Conservation (phyloP, 495 filamentous ascomycete genomes). For the Talaromyces trachyspermus region DNA sequence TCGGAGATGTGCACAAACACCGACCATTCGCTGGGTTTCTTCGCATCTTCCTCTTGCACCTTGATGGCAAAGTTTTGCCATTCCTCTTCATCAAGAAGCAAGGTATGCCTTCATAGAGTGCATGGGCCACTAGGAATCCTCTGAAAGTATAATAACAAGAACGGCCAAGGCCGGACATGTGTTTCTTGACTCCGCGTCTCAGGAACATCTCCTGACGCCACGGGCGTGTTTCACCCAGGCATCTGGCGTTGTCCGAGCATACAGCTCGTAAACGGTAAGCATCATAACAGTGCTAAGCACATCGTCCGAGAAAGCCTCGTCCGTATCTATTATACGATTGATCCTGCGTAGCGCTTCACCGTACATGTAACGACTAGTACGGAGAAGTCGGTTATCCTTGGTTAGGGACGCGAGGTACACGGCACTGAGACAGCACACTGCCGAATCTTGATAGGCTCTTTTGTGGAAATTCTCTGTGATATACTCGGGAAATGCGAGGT, state of each 20-base stretch:
- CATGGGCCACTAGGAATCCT: constrained; percentile 23
- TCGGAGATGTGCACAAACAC: constrained; percentile 19
- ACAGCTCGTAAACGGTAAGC: constrained; percentile 28
- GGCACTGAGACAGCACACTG: constrained; percentile 21
- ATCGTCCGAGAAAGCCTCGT: constrained; percentile 22
- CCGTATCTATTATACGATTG: constrained; percentile 10
- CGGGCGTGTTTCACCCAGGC: constrained; percentile 31
- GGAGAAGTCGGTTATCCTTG: constrained; percentile 13
- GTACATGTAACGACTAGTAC: constrained; percentile 18
- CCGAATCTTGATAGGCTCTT: constrained; percentile 18
- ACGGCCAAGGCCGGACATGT: constrained; percentile 26
- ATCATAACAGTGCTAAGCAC: constrained; percentile 20
- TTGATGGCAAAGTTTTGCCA: constrained; percentile 26
- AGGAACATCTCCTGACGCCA: constrained; percentile 28
- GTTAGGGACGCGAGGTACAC: constrained; percentile 19
- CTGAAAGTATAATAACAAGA: constrained; percentile 27
- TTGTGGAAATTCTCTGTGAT: constrained; percentile 19
- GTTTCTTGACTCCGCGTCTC: constrained; percentile 23
- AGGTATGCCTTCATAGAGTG: constrained; percentile 18
- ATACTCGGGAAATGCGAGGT: constrained; percentile 22
- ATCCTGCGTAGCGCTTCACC: constrained; percentile 17
- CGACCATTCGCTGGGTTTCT: constrained; percentile 21
- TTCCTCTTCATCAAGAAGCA: constrained; percentile 29
- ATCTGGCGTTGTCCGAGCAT: constrained; percentile 22
- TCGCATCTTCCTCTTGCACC: constrained; percentile 22